Evolutionary conservation across 352 stramenopile species (phyloP).

Genomic region (Hyaloperonospora brassicae): DNA sequence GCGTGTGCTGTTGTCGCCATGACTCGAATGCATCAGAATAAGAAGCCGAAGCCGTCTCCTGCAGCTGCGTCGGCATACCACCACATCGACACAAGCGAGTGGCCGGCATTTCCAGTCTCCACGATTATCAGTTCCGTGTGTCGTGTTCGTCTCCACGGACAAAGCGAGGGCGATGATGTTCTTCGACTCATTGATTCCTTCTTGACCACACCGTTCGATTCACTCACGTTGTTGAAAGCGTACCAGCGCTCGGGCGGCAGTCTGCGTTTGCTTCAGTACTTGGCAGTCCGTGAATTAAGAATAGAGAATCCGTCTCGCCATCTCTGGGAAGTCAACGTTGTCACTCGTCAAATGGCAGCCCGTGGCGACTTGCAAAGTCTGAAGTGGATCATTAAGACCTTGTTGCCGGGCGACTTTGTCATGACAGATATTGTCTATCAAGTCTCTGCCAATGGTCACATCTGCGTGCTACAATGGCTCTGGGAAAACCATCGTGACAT

Average conservation of each 20-base stretch:
- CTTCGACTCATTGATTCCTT: neutral
- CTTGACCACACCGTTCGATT: neutral
- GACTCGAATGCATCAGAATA: too few species aligned
- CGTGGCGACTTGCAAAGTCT: slow-evolving; percentile 16
- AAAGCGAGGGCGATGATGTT: too few species aligned
- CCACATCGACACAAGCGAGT: too few species aligned
- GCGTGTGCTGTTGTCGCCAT: too few species aligned
- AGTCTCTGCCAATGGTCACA: slow-evolving; percentile 20
- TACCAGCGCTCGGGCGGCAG: neutral
- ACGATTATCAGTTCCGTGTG: too few species aligned
- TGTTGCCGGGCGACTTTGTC: slow-evolving; percentile 7
- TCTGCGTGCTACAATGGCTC: slow-evolving; percentile 14
- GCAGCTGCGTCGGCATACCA: too few species aligned
- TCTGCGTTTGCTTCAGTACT: neutral
- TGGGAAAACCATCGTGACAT: slow-evolving; percentile 17
- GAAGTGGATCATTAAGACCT: slow-evolving; percentile 22
- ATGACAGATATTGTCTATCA: slow-evolving; percentile 19
- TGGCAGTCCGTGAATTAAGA: slow-evolving; percentile 3
- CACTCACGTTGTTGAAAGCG: neutral
- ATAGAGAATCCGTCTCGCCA: slow-evolving; percentile 18
- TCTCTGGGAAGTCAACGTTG: slow-evolving; percentile 17
- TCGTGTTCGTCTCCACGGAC: too few species aligned
- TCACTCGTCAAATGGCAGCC: slow-evolving; percentile 14
- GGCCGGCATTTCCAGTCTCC: too few species aligned
- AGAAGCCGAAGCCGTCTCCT: too few species aligned